Evolutionary conservation across 805 yeast species (phyloP).

Genomic region (Myxozyma neotropica): DNA sequence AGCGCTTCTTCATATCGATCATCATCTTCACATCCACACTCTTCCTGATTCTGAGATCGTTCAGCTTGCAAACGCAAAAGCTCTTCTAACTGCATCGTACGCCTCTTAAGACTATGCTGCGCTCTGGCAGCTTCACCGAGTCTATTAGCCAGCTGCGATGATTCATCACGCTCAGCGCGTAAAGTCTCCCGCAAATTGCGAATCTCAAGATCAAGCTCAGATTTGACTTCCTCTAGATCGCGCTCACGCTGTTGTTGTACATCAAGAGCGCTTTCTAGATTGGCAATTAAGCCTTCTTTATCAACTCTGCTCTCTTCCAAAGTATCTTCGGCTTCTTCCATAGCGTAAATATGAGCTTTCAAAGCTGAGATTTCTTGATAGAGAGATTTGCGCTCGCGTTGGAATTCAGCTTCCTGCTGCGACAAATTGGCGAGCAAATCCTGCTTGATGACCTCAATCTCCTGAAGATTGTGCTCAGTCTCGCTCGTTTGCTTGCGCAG

Average conservation of each 20-base stretch:
- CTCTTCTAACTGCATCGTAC: constrained; percentile 8
- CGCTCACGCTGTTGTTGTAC: constrained; percentile 43
- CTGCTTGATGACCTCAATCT: constrained; percentile 52
- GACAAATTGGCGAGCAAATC: constrained; percentile 71
- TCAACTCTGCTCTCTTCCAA: constrained; percentile 27
- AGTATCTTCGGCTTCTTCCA: constrained; percentile 49
- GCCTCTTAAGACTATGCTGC: background rate
- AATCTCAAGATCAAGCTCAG: constrained; percentile 24
- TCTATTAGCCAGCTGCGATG: background rate
- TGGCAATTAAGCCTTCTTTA: constrained; percentile 27
- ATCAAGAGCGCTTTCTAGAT: constrained; percentile 27
- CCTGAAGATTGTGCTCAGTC: constrained; percentile 35
- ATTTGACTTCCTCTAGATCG: constrained; percentile 25
- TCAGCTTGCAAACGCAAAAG: constrained; percentile 4
- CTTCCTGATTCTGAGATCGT: background rate
- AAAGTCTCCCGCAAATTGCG: constrained; percentile 21
- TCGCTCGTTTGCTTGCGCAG: constrained; percentile 39
- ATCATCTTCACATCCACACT: background rate
- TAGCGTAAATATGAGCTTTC: constrained; percentile 50
- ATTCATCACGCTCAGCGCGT: constrained; percentile 17
- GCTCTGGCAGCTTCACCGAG: constrained; percentile 5
- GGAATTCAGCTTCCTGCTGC: constrained; percentile 61
- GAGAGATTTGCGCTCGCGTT: constrained; percentile 54
- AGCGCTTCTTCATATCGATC: constrained; percentile 10
- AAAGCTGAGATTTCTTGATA: constrained; percentile 55